A percentile compares a stretch with the other conserved stretches of the same genome.
Evolutionary conservation across 1,284 basidiomycete species (phyloP).

Genomic region (Cryptococcus wingfieldii): DNA sequence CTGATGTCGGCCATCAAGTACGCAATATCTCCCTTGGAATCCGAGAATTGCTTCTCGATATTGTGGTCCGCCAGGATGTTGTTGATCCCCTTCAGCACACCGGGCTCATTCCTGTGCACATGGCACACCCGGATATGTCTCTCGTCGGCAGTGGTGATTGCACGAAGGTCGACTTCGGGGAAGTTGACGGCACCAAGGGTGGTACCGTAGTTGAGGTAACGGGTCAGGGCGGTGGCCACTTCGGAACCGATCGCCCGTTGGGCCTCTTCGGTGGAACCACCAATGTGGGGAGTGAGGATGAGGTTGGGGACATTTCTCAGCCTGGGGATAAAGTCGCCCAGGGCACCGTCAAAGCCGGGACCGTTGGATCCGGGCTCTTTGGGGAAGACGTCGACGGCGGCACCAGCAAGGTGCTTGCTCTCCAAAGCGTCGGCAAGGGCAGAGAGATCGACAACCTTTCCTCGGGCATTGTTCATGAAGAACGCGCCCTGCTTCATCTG

Average conservation of each 20-base stretch:
- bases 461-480: conserved; percentile 97
- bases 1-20: conserved; percentile 90
- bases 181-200: conserved; percentile 95
- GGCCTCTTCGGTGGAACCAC: conserved; percentile 97
- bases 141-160: conserved; percentile 77
- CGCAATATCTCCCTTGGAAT: conserved; percentile 86
- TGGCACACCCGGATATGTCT: conserved; percentile 85
- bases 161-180: conserved; percentile 94
- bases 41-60: conserved; percentile 98
- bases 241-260: conserved; percentile 97
- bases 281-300: conserved; percentile 96
- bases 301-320: conserved; percentile 76
- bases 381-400: conserved; percentile 93
- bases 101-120: conserved; percentile 95
- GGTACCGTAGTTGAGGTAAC: conserved; percentile 91
- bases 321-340: conserved; percentile 74
- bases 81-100: conserved; percentile 94
- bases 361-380: conserved; percentile 89
- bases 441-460: conserved; percentile 89
- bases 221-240: conserved; percentile 76
- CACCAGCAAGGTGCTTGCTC: conserved; percentile 83
- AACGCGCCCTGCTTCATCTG: conserved; percentile 94
- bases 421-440: conserved; percentile 79
- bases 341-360: conserved; percentile 70
- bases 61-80: conserved; percentile 87